Base-by-base conservation (phyloP, 2,329 filamentous ascomycete species). In the Colletotrichum sp. region DNA sequence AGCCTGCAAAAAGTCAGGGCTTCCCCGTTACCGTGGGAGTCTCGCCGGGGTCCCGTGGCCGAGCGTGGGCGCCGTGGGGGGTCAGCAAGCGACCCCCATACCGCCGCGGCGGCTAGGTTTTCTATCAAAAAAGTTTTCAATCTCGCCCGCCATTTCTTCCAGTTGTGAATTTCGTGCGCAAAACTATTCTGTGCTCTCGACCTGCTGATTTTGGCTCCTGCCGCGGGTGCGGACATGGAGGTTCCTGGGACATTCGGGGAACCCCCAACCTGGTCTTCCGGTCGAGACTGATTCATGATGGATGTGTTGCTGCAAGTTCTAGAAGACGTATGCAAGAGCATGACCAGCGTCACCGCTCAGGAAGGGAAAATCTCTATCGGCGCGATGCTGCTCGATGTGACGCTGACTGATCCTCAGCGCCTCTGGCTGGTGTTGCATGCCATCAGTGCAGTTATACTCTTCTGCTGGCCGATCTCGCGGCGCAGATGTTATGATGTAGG, bases 41-140 rank as follows among this genome's bases (percentile, higher is more conserved):
- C 24, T 63, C 24, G 66, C 43, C 8, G 59, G 66, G 71, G 61
- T 70, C 32, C n/a, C 59, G 28, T 52, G 36, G 21, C 13, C 21
- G 39, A 28, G 36, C 21, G 32, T 43, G 66, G 32, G n/a, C 13
- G 21, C 26, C 65, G 71, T 70, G 71, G 71, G 57, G 66, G 65
- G 6, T 4, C 9, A 10, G 39, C 39, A 48, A 6, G 18, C 43
- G n/a, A 21, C 10, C 6, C 32, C 7, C 7, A 21, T 48, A 2
- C 52, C 67, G 52, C 52, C 16, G 24, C 34, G 55, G 21, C 67
- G 34, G 34, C 9, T 69, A 43, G 55, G 34, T 30, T 21, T 61
- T 24, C 52, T 30, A 55, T 26, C 67, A 69, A 30, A 48, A 24
- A 67, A 67, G 30, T 52, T 48, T 30, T 34, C 21, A 21, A 12